Base-by-base conservation (phyloP, 1,284 basidiomycete species). In the Leccinum olivaceoglutinosum region DNA sequence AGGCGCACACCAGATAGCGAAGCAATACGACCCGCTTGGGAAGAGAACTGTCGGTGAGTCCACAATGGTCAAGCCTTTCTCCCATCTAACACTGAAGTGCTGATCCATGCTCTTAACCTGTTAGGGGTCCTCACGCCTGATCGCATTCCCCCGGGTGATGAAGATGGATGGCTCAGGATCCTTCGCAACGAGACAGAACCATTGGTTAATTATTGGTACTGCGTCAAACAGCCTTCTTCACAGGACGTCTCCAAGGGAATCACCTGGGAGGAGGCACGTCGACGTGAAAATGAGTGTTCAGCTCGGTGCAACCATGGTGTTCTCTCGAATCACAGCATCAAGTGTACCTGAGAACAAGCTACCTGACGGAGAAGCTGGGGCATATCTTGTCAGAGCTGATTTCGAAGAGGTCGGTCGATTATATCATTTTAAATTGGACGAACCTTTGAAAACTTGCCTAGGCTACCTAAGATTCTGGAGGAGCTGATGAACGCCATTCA, bases 101-200 rank as follows among this genome's bases (percentile, higher is more conserved):
- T 2, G 5, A 64, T 8, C 12, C 36, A 29, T 51, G 18, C 16
- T 18, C 21, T 21, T 16, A 12, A 18, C 44, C 25, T 29, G 25
- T 29, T 29, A 92, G 90, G 89, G 62, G 90, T 92, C 16, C 78
- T 93, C 16, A 93, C 90, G 70, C 88, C 90, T 0, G 91, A 93
- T 70, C 83, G 85, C 4, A 89, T 92, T 57, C 83, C 82, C 0
- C 6, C 68, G 0, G 89, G 88, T 0, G 86, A 90, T 36, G 85
- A 90, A 65, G 67, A 71, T 0, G 68, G 68, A 1, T 92, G 90
- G 90, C 64, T 90, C 8, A 71, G 73, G 0, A 81, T 87, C 56
- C 81, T 90, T 39, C 76, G 79, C 7, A 83, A 87, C 63, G 82
- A 87, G 53, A 77, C 78, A 12, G 82, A 87, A 60, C 69, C 81